Conservation (phyloP, 2,329 filamentous ascomycete genomes). For the Colletotrichum tofieldiae region DNA sequence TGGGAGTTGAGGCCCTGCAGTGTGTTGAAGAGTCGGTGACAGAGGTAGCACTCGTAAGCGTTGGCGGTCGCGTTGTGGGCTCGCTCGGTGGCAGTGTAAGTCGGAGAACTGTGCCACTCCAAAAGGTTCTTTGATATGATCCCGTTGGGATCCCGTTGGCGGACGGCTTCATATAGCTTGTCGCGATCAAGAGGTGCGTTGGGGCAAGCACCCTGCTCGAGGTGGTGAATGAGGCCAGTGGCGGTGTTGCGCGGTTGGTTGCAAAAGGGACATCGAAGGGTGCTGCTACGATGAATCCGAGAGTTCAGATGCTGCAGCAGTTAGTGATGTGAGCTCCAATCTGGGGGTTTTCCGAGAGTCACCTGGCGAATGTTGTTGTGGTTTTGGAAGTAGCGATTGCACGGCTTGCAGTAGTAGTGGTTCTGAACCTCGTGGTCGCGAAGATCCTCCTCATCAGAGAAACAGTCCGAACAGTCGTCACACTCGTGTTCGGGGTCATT, state of each 20-base stretch:
- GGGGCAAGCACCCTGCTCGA: constrained; percentile 70
- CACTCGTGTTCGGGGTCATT: constrained; percentile 48
- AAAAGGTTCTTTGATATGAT: constrained; percentile 67
- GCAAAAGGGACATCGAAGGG: constrained; percentile 71
- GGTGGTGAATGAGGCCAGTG: constrained; percentile 69
- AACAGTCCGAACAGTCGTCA: constrained; percentile 48
- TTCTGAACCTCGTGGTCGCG: constrained; percentile 14
- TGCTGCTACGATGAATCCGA: constrained; percentile 60
- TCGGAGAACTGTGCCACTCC: constrained; percentile 57
- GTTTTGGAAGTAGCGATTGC: constrained; percentile 13
- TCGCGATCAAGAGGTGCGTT: constrained; percentile 64
- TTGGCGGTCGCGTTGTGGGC: constrained; percentile 60
- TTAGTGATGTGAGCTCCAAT: not conserved
- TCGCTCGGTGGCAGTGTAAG: constrained; percentile 55
- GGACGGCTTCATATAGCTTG: constrained; percentile 62
- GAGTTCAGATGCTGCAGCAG: constrained; percentile 69
- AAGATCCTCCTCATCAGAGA: constrained; percentile 45
- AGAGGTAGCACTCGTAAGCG: constrained; percentile 69
- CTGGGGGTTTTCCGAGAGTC: accelerated
- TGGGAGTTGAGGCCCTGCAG: constrained; percentile 64
- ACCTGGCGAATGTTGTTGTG: constrained; percentile 20
- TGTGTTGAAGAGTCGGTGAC: constrained; percentile 59
- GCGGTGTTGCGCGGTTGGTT: constrained; percentile 61
- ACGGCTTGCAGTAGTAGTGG: constrained; percentile 30
- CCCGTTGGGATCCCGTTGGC: constrained; percentile 62